Evolutionary conservation across 768 basidiomycete species (phyloP), one percentile per base, ranked within the genome.

Genomic region (Saitozyma podzolica): DNA sequence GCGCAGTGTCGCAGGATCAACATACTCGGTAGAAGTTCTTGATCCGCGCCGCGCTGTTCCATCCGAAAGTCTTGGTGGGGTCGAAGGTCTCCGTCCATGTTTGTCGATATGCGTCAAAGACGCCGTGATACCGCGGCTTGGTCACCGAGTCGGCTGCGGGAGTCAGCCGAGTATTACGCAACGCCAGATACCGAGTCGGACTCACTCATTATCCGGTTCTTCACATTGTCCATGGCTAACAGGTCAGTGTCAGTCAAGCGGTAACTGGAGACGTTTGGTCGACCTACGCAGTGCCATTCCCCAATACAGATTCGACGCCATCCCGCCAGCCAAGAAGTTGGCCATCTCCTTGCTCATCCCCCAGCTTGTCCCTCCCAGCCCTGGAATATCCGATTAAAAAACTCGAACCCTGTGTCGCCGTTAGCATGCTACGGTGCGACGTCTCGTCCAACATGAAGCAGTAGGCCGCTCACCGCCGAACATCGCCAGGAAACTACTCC

Each of bases 401-500:
- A 82, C 85, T 88, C 74, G 52, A 76, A 73, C 6, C 75, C 75
- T 76, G 40, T 6, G 60, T 2, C 2, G 29, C 29, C 5, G 29
- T 29, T 29, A 29, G 29, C 29, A 29, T 29, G 29, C 29, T 2
- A 29, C 29, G 29, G 5, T 48, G 47, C n/a, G 40, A 54, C n/a
- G 16, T 53, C 10, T 8, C 53, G n/a, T 29, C 10, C 16, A 16
- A 3, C 40, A 56, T 65, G 42, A 63, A 57, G 52, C 67, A 60
- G 58, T 52, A 17, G 17, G 2, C 3, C 20, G 73, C 79, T 66
- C 29, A 80, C 80, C 85, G 47, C 88, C 81, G 77, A 90, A 91
- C 86, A 90, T 87, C 13, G 73, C 72, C 63, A 88, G 85, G 78
- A 91, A 90, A 80, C 87, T 88, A 61, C 85, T 84, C 54, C 90